Evolutionary conservation across 176 grass and related monocot genomes (phyloP).

Genomic region (Alopecurus myosuroides): DNA sequence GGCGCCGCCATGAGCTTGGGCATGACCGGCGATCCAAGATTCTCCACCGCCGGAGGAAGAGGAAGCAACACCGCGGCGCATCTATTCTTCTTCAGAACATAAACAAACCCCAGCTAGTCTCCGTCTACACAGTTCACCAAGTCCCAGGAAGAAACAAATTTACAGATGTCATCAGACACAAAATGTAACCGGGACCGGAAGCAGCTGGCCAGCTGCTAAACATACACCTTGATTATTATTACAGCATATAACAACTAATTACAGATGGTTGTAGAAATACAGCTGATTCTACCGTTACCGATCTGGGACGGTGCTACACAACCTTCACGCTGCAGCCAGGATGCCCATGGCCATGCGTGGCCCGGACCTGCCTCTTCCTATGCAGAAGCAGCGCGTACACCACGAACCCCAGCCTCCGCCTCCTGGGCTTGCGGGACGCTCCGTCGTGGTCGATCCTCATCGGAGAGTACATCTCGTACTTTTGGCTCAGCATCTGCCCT

Average conservation of each 20-base stretch:
- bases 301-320: conserved; percentile 13
- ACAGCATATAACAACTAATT: conserved; percentile 25
- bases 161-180: neutral
- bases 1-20: neutral
- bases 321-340: conserved; percentile 24
- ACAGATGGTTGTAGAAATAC: conserved; percentile 18
- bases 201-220: conserved; percentile 6
- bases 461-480: conserved; percentile 57
- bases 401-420: conserved; percentile 59
- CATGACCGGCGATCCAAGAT: neutral
- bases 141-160: neutral
- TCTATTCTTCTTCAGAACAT: neutral
- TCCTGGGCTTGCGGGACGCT: conserved; percentile 26
- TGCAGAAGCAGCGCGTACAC: conserved; percentile 62
- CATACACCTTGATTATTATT: conserved; percentile 16
- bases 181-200: neutral
- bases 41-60: neutral
- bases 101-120: neutral
- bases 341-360: conserved; percentile 3
- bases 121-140: neutral
- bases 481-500: conserved; percentile 81
- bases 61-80: neutral
- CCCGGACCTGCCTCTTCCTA: conserved; percentile 37
- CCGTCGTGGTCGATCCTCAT: conserved; percentile 46
- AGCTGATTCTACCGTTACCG: neutral